A percentile compares a stretch with the other conserved stretches of the same genome.
Evolutionary conservation across 2,329 filamentous ascomycete genomes (phyloP).

Genomic region (Penicillium janthinellum): DNA sequence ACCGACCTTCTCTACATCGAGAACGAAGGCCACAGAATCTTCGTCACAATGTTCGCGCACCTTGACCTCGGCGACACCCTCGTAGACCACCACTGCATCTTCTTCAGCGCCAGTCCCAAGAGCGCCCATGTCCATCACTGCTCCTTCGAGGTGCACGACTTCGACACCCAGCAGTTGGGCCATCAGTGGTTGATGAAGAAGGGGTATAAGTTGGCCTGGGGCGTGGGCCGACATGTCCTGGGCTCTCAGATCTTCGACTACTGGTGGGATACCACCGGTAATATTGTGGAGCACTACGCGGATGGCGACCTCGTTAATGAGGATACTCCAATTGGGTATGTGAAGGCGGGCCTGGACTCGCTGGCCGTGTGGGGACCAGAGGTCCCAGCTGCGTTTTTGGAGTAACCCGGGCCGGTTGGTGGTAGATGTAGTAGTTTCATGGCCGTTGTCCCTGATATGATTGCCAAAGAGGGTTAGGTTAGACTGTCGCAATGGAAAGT

Average conservation of each 20-base stretch:
- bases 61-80: slow-evolving; percentile 51
- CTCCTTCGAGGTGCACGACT: slow-evolving; percentile 56
- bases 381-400: background rate
- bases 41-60: slow-evolving; percentile 51
- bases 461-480: background rate
- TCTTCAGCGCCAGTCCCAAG: slow-evolving; percentile 41
- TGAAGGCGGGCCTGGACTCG: slow-evolving; percentile 34
- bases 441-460: background rate
- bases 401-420: background rate
- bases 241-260: slow-evolving; percentile 57
- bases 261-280: slow-evolving; percentile 47
- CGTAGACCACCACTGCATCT: slow-evolving; percentile 58
- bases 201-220: slow-evolving; percentile 52
- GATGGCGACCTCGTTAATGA: slow-evolving; percentile 56
- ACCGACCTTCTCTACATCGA: slow-evolving; percentile 35
- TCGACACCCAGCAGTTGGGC: slow-evolving; percentile 55
- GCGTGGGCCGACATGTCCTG: slow-evolving; percentile 54
- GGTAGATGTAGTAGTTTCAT: background rate
- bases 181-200: slow-evolving; percentile 54
- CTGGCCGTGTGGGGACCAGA: slow-evolving; percentile 38
- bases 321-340: slow-evolving; percentile 38
- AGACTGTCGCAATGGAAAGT: background rate
- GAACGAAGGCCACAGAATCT: slow-evolving; percentile 19
- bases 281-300: slow-evolving; percentile 48
- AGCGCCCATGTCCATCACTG: slow-evolving; percentile 52